Percentiles rank a stretch among this genome's conserved stretches.
These are phyloP conservation scores for Cercospora canescens DNA, from an alignment of 2,329 filamentous ascomycete species.

Conservation along the genomic window DNA sequence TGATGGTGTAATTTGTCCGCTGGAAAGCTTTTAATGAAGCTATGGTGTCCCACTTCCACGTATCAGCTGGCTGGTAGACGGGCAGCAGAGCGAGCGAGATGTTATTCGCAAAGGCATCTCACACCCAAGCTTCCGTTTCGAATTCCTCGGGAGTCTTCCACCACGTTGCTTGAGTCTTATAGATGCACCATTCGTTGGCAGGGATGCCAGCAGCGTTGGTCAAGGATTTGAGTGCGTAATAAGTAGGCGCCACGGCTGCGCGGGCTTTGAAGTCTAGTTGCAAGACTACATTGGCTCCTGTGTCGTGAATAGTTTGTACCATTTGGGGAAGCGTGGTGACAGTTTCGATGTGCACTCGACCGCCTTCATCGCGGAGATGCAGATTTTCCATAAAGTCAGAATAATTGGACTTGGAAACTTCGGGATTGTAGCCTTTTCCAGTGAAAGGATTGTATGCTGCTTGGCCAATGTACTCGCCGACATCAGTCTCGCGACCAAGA, in stretches of 20 bases:
- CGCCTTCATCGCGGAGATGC: background rate
- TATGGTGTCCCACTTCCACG: background rate
- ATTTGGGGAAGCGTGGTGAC: conserved; percentile 7
- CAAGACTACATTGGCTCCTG: conserved; percentile 22
- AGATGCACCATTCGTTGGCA: background rate
- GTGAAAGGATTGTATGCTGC: background rate
- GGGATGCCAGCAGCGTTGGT: background rate
- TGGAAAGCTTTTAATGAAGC: background rate
- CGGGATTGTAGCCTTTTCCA: background rate
- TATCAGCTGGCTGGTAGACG: background rate
- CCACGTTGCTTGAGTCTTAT: background rate
- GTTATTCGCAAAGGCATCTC: background rate
- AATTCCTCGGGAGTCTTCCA: background rate
- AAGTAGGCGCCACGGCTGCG: conserved; percentile 21
- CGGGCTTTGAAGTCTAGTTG: conserved; percentile 25
- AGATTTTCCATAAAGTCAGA: background rate
- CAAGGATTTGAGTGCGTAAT: conserved; percentile 18
- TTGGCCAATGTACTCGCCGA: background rate
- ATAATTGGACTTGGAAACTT: background rate
- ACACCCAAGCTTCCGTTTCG: background rate
- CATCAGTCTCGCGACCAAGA: background rate
- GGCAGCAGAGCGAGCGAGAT: background rate
- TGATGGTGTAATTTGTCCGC: background rate
- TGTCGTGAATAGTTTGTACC: conserved; percentile 21
- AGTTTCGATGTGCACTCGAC: background rate